Conservation (phyloP, 116 monocot species). For the Phalaenopsis hybrid region DNA sequence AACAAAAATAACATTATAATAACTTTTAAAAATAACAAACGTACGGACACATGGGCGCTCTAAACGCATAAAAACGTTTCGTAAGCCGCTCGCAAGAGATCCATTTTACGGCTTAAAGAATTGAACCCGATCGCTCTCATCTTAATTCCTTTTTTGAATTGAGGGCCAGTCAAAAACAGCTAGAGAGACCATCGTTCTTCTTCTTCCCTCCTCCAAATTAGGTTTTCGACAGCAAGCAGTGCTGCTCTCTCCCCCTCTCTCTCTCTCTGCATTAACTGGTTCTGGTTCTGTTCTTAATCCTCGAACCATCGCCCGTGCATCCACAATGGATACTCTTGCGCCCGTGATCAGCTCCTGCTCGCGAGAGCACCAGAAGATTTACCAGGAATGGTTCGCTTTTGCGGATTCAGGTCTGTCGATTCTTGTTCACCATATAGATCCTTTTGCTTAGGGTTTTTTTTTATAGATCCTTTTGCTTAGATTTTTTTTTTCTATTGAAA, state of each 20-base stretch:
- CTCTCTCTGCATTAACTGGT: background rate
- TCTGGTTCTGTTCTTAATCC: background rate
- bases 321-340: slow-evolving; percentile 35
- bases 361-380: slow-evolving; percentile 67
- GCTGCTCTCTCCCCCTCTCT: background rate
- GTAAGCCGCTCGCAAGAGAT: no score
- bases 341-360: slow-evolving; percentile 32
- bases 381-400: slow-evolving; percentile 66
- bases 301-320: background rate
- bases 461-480: no score
- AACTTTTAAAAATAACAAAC: no score
- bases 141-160: no score
- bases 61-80: no score
- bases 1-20: no score
- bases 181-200: no score
- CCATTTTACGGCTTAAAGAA: no score
- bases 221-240: background rate
- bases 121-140: no score
- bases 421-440: background rate
- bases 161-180: no score
- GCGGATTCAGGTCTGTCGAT: slow-evolving; percentile 71
- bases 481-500: background rate
- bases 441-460: background rate
- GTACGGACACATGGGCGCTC: no score
- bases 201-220: slow-evolving; percentile 1